A percentile compares a stretch with the other conserved stretches of the same genome.
phyloP scores from a whole-genome alignment of 192 early-diverging fungal genomes.

The Backusella westeae region DNA sequence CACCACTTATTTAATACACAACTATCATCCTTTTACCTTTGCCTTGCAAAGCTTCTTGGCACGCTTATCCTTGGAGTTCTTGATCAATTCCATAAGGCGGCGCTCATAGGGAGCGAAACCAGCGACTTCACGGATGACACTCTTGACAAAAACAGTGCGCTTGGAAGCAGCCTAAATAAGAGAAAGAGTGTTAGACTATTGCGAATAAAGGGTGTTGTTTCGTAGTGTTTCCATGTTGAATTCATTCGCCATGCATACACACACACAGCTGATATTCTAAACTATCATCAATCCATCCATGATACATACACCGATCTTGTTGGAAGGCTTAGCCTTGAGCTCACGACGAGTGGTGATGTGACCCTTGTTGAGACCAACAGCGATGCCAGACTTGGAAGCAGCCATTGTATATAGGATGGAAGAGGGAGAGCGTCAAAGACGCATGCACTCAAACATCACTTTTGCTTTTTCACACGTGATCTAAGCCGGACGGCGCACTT shows the following conservation, averaged over 20 bases:
- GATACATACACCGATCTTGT: slow-evolving; percentile 81
- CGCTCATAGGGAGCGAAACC: slow-evolving; percentile 98
- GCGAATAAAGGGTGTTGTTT: not conserved
- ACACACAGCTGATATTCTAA: too few species aligned
- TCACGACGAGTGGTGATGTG: slow-evolving; percentile 80
- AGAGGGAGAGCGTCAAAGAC: slow-evolving; percentile 15
- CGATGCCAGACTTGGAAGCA: slow-evolving; percentile 79
- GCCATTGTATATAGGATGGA: slow-evolving; percentile 27
- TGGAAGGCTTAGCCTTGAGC: slow-evolving; percentile 63
- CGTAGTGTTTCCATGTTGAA: not conserved
- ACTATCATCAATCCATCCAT: slow-evolving; percentile 9
- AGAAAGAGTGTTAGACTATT: not conserved
- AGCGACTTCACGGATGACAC: slow-evolving; percentile 93
- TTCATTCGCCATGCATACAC: not conserved
- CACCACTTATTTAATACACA: not conserved
- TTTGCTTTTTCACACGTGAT: not conserved
- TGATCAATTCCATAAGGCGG: slow-evolving; percentile 99
- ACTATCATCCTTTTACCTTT: slow-evolving; percentile 38
- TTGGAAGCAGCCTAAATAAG: slow-evolving; percentile 39
- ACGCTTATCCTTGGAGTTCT: slow-evolving; percentile 99
- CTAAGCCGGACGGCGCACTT: not conserved
- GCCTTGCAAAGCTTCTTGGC: slow-evolving; percentile 98
- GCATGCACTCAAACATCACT: not conserved
- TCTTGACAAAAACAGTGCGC: slow-evolving; percentile 89
- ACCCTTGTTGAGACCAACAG: slow-evolving; percentile 88